Evolutionary conservation across 2,329 filamentous ascomycete genomes (phyloP), one percentile per base, ranked within the genome.

Genomic region (Diaporthe capsici): DNA sequence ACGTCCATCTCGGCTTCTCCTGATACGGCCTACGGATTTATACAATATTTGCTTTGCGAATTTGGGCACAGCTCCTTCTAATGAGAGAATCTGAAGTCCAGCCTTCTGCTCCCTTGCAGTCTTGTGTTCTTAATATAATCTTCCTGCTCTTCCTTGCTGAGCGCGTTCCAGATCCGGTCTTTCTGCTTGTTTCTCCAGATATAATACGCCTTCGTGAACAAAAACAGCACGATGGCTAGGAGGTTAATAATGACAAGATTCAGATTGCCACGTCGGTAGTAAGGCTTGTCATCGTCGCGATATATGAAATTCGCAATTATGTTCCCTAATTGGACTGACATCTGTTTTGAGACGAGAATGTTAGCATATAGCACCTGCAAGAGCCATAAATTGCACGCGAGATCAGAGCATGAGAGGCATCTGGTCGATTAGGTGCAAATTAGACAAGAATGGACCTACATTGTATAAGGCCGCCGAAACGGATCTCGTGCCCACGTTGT

Each of bases 391-490:
- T 7, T 25, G 3, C 20, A 31, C 31, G 47, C 44, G 57, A 51
- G 31, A 31, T 20, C 5, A 58, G 20, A 4, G 12, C 3, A 13
- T 44, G 55, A 55, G 6, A 74, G 68, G 53, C 39, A 17, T 7
- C 44, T 4, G 0, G 12, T n/a, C 8, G 20, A 5, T 12, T 15
- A n/a, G 9, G 2, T 22, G 22, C 20, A 0, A 8, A 4, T 4
- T 3, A 17, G 13, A 28, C n/a, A 44, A 10, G 0, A 39, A 1
- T 39, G 10, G 34, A 77, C 82, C 78, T 78, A 85, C 84, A 77
- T 92, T 92, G 81, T 92, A 92, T 10, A 91, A 79, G 0, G 89
- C 90, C 0, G 89, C 88, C 0, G 89, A 89, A 3, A 93, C 89
- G 7, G 90, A 88, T 7, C 91, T 83, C 2, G 90, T 90, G 31